phyloP scores from a whole-genome alignment of 2,329 filamentous ascomycete species.

The Fusarium scirpi region DNA sequence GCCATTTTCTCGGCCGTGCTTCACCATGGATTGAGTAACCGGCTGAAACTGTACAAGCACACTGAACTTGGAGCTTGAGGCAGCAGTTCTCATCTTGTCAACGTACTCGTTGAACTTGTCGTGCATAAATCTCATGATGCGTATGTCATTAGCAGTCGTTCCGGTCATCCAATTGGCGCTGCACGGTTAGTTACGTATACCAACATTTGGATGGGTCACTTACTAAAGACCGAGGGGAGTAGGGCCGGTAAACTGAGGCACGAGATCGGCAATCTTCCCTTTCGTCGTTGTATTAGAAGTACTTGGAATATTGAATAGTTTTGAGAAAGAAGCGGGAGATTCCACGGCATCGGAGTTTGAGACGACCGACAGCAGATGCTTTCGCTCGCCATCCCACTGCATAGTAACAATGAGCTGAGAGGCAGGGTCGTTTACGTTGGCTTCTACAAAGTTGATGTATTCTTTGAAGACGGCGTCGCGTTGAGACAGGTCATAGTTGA shows the following conservation, averaged over 20 bases:
- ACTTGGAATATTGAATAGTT: background rate
- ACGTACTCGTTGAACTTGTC: background rate
- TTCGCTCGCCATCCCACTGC: background rate
- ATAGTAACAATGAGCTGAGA: background rate
- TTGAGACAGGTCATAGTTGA: background rate
- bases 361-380: background rate
- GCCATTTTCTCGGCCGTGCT: rapidly evolving
- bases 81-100: background rate
- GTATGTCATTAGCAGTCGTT: background rate
- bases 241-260: background rate
- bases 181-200: background rate
- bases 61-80: background rate
- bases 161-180: background rate
- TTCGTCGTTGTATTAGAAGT: background rate
- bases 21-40: background rate
- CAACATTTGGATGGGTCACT: no score
- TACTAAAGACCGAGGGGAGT: background rate
- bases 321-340: background rate
- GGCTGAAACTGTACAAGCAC: background rate
- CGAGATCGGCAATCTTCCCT: background rate
- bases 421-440: background rate
- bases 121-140: background rate
- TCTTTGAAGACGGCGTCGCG: background rate
- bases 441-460: background rate
- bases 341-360: background rate